These are phyloP conservation scores for Circinella minor DNA, from an alignment of 371 early-diverging fungal genomes.

Conservation along the genomic window DNA sequence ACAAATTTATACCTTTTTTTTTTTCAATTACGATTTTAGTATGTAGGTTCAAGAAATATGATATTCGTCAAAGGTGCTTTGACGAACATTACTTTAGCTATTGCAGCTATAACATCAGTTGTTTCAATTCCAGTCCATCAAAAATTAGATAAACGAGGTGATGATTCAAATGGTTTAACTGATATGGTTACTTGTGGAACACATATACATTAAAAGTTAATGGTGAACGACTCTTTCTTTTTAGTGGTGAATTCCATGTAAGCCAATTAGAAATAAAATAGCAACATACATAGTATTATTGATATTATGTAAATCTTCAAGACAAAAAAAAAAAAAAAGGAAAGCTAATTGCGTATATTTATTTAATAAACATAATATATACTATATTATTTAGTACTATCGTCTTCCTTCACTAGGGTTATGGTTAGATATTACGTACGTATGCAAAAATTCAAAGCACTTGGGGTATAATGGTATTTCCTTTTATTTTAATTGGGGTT, in stretches of 20 bases:
- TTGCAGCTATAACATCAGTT: slow-evolving; percentile 2
- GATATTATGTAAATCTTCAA: no score
- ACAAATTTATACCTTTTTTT: no score
- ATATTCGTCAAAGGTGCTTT: neutral
- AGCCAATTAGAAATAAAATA: neutral
- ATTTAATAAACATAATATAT: neutral
- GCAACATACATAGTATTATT: neutral
- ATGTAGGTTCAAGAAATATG: neutral
- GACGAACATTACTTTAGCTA: slow-evolving; percentile 10
- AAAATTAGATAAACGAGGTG: neutral
- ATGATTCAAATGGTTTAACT: slow-evolving; percentile 9
- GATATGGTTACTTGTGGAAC: slow-evolving; percentile 30
- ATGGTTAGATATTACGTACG: slow-evolving; percentile 23
- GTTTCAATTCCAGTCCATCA: slow-evolving; percentile 1
- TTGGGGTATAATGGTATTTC: slow-evolving; percentile 99
- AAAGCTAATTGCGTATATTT: no score
- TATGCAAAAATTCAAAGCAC: slow-evolving; percentile 73
- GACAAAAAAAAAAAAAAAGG: no score
- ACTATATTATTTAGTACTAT: slow-evolving; percentile 14
- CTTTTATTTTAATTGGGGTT: slow-evolving; percentile 77
- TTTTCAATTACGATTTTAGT: no score
- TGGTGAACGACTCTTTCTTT: slow-evolving; percentile 19
- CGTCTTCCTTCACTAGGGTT: slow-evolving; percentile 23
- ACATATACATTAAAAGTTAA: slow-evolving; percentile 23
- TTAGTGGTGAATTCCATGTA: slow-evolving; percentile 23